Evolutionary conservation across 2,329 filamentous ascomycete species (phyloP), one percentile per base, ranked within the genome.

Genomic region (Alternaria sp.): DNA sequence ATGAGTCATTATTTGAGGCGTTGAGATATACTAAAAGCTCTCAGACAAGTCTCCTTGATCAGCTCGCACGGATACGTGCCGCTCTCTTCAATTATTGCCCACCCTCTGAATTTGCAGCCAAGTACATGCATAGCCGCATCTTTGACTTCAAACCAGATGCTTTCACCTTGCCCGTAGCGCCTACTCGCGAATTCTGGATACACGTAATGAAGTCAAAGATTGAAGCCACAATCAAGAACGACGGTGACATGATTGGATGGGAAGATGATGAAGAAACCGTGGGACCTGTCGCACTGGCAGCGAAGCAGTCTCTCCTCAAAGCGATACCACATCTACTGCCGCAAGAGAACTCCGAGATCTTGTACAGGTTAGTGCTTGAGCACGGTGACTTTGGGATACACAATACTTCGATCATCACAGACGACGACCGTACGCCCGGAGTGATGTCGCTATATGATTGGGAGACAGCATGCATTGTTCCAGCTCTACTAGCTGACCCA

Each of bases 341-440:
- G 7, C 32, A 36, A n/a, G 32, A 36, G 32, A 9, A 9, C 8
- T 36, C 32, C 32, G 32, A 36, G 0, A 5, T 36, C 7, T 36
- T 36, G 32, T 36, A 36, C 15, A 36, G 32, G 32, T 3, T 36
- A 36, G 32, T 36, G 32, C 15, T 36, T n/a, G 32, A 36, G 15
- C 32, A 36, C 32, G 32, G 32, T 9, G 32, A 36, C 7, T 36
- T n/a, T 36, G 32, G 32, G 7, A 36, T 36, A 36, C 32, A 36
- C 32, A 36, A 36, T 0, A 36, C 32, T 36, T 36, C 32, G 7
- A n/a, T 36, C 32, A 9, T 9, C 32, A 9, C 7, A 36, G 32
- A 36, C 7, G 15, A 36, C 0, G 0, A 0, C 4, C 0, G 32
- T 9, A 36, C 0, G 32, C 32, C 32, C 7, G 1, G 2, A 3